A percentile compares a stretch with the other conserved stretches of the same genome.
phyloP scores from a whole-genome alignment of 169 alveolate genomes.

The Plasmodium inui region DNA sequence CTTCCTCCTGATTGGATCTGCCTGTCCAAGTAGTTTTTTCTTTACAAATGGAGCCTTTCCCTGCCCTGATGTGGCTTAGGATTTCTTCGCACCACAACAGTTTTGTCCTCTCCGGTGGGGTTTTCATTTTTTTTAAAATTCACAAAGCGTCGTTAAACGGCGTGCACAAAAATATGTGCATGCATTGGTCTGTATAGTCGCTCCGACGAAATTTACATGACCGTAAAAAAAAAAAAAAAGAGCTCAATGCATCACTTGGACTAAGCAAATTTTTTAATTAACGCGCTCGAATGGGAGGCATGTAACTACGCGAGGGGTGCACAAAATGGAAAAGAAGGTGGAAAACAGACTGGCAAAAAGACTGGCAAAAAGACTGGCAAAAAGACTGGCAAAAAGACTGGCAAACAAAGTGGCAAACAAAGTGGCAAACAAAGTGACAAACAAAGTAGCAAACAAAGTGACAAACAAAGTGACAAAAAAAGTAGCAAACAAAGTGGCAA shows the following conservation, averaged over 20 bases:
- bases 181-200: background rate
- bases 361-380: no score
- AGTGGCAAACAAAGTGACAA: background rate
- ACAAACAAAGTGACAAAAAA: background rate
- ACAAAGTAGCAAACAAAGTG: background rate
- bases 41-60: background rate
- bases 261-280: background rate
- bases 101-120: background rate
- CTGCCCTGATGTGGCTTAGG: slow-evolving; percentile 1
- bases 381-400: no score
- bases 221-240: background rate
- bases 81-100: slow-evolving; percentile 5
- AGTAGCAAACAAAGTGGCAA: background rate
- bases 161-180: background rate
- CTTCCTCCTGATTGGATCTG: slow-evolving; percentile 2
- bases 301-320: background rate
- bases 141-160: background rate
- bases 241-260: background rate
- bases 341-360: no score
- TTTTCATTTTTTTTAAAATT: background rate
- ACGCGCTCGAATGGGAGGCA: background rate
- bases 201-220: background rate
- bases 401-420: background rate
- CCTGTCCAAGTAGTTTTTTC: background rate
- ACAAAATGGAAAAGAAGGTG: background rate